Percentiles rank a stretch among this genome's conserved stretches.
Conservation (phyloP, 768 basidiomycete genomes). For the Leccinum truebloodii region DNA sequence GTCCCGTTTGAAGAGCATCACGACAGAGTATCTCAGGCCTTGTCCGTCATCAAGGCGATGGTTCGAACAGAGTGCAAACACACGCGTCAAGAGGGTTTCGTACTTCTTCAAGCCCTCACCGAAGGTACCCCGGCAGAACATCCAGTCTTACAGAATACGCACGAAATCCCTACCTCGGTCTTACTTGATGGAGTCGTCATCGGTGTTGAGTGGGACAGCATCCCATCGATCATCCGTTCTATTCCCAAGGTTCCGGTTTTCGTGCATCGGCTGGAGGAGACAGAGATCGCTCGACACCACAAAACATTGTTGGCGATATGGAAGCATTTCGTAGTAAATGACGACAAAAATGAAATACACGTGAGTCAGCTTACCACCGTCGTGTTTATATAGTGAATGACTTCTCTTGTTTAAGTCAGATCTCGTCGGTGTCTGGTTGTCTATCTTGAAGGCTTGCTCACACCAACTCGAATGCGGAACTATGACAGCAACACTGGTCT, state of each 20-base stretch:
- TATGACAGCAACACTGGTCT: slow-evolving; percentile 35
- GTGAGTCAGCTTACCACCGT: slow-evolving; percentile 25
- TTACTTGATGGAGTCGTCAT: slow-evolving; percentile 51
- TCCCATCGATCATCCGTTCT: slow-evolving; percentile 30
- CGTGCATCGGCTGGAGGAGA: slow-evolving; percentile 38
- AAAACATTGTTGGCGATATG: slow-evolving; percentile 40
- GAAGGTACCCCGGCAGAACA: slow-evolving; percentile 19
- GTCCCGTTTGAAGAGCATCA: slow-evolving; percentile 11
- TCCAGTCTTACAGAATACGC: slow-evolving; percentile 5
- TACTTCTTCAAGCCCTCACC: slow-evolving; percentile 40
- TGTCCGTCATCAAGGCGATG: slow-evolving; percentile 44
- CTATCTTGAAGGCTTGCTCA: slow-evolving; percentile 52
- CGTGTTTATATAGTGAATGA: slow-evolving; percentile 5
- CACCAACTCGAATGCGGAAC: slow-evolving; percentile 42
- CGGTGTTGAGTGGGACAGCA: slow-evolving; percentile 23
- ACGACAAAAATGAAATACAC: slow-evolving; percentile 17
- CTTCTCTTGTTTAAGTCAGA: slow-evolving; percentile 32
- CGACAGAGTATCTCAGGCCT: slow-evolving; percentile 34
- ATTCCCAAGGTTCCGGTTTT: slow-evolving; percentile 26
- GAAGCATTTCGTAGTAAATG: slow-evolving; percentile 30
- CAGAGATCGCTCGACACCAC: slow-evolving; percentile 43
- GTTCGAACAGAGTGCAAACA: slow-evolving; percentile 24
- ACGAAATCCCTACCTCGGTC: slow-evolving; percentile 30
- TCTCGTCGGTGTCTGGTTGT: slow-evolving; percentile 52
- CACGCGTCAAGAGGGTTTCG: slow-evolving; percentile 35